phyloP scores from a whole-genome alignment of 352 stramenopile species.

The Pythium dissotocum region DNA sequence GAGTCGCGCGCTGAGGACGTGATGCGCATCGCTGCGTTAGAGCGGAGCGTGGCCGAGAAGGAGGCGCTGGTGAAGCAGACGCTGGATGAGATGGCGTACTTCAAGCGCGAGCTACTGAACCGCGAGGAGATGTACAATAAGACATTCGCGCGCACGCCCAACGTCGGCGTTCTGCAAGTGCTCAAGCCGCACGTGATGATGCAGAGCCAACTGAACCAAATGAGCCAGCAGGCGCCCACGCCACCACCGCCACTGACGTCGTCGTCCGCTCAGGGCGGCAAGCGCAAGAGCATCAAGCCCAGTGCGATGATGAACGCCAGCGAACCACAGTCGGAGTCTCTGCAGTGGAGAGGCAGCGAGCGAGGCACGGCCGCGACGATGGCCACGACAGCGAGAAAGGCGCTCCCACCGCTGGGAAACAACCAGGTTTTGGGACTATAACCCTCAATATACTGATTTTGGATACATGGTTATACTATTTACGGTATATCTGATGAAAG shows the following conservation, averaged over 20 bases:
- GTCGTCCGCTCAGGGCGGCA: neutral
- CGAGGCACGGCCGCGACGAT: constrained; percentile 24
- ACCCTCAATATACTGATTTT: constrained; percentile 7
- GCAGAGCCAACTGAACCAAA: constrained; percentile 41
- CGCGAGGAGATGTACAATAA: constrained; percentile 95
- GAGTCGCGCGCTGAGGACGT: constrained; percentile 82
- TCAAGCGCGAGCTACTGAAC: constrained; percentile 92
- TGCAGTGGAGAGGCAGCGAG: constrained; percentile 54
- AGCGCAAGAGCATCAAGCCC: constrained; percentile 38
- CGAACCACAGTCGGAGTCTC: constrained; percentile 9
- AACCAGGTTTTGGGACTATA: constrained; percentile 42
- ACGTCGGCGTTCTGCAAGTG: constrained; percentile 90
- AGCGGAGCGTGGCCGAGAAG: constrained; percentile 60
- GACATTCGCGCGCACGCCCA: constrained; percentile 82
- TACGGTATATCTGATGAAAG: neutral
- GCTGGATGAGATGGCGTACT: constrained; percentile 91
- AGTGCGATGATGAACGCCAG: neutral
- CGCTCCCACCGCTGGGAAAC: constrained; percentile 47
- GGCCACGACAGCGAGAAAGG: constrained; percentile 33
- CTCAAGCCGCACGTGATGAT: constrained; percentile 74
- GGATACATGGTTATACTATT: neutral
- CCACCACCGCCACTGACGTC: constrained; percentile 5
- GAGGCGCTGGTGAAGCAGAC: constrained; percentile 68
- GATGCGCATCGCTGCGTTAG: constrained; percentile 70
- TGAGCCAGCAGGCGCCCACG: neutral